Evolutionary conservation across 2,329 filamentous ascomycete genomes (phyloP).

Genomic region (Coniochaeta ligniaria): DNA sequence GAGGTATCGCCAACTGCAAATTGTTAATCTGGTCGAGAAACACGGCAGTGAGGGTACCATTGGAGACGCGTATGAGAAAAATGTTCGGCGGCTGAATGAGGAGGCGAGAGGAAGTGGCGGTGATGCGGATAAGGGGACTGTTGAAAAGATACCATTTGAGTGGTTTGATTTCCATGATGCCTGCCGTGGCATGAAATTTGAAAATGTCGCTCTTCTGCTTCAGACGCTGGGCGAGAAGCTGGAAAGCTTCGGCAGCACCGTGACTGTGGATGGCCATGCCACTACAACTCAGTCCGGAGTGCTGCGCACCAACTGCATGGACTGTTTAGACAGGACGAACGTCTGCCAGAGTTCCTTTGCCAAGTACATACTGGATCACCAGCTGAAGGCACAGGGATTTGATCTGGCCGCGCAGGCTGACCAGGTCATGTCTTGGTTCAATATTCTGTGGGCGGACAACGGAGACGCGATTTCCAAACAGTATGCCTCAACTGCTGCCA

Average conservation of each 20-base stretch:
- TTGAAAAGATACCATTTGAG: slow-evolving; percentile 59
- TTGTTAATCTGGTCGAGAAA: slow-evolving; percentile 83
- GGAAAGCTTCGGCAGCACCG: slow-evolving; percentile 64
- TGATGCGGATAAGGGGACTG: background rate
- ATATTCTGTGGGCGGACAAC: slow-evolving; percentile 94
- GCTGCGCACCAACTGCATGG: slow-evolving; percentile 96
- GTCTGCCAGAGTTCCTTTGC: slow-evolving; percentile 91
- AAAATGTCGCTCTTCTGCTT: slow-evolving; percentile 80
- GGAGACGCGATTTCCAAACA: slow-evolving; percentile 93
- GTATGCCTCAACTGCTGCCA: slow-evolving; percentile 88
- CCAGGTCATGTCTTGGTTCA: slow-evolving; percentile 85
- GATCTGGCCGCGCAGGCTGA: slow-evolving; percentile 69
- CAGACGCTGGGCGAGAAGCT: slow-evolving; percentile 62
- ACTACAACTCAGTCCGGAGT: slow-evolving; percentile 59
- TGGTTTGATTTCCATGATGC: slow-evolving; percentile 97
- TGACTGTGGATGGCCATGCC: slow-evolving; percentile 39
- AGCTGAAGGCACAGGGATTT: slow-evolving; percentile 70
- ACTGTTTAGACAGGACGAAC: slow-evolving; percentile 92
- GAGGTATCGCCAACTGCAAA: slow-evolving; percentile 70
- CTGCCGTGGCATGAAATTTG: slow-evolving; percentile 95
- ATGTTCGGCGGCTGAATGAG: slow-evolving; percentile 60
- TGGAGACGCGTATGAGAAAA: slow-evolving; percentile 68
- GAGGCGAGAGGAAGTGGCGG: slow-evolving; percentile 34
- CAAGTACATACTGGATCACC: slow-evolving; percentile 71
- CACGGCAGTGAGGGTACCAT: slow-evolving; percentile 74